Conservation (phyloP, 2,329 filamentous ascomycete species). For the Cryphonectria radicalis region DNA sequence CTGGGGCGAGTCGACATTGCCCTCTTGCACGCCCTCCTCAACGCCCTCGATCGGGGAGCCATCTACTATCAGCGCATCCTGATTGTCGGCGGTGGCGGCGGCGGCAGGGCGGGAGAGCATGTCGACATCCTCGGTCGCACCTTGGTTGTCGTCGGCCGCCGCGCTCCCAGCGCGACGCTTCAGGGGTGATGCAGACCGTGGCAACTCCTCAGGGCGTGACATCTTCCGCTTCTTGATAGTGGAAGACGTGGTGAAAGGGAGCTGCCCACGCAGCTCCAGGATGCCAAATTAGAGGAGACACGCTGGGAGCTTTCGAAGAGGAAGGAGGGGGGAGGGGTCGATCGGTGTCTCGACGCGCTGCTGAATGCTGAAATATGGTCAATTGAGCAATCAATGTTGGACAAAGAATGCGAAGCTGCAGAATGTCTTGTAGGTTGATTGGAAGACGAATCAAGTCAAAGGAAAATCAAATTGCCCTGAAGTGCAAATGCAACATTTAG, state of each 20-base stretch:
- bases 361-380: neutral
- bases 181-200: slow-evolving; percentile 67
- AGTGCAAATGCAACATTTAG: slow-evolving; percentile 20
- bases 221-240: slow-evolving; percentile 72
- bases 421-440: slow-evolving; percentile 23
- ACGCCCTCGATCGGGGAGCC: slow-evolving; percentile 17
- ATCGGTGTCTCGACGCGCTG: neutral
- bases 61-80: slow-evolving; percentile 16
- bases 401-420: slow-evolving; percentile 17
- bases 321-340: neutral
- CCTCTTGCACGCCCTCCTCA: slow-evolving; percentile 13
- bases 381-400: slow-evolving; percentile 20
- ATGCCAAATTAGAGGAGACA: slow-evolving; percentile 30
- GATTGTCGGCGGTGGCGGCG: slow-evolving; percentile 27
- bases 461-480: slow-evolving; percentile 10
- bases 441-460: slow-evolving; percentile 4
- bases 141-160: slow-evolving; percentile 53
- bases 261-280: slow-evolving; percentile 66
- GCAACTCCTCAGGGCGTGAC: slow-evolving; percentile 57
- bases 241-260: slow-evolving; percentile 74
- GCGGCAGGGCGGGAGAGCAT: slow-evolving; percentile 44
- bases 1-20: slow-evolving; percentile 1
- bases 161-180: slow-evolving; percentile 68
- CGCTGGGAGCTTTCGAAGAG: neutral
- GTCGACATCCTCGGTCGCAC: slow-evolving; percentile 50